phyloP scores from a whole-genome alignment of 495 filamentous ascomycete genomes.

The Emericellopsis terricola region DNA sequence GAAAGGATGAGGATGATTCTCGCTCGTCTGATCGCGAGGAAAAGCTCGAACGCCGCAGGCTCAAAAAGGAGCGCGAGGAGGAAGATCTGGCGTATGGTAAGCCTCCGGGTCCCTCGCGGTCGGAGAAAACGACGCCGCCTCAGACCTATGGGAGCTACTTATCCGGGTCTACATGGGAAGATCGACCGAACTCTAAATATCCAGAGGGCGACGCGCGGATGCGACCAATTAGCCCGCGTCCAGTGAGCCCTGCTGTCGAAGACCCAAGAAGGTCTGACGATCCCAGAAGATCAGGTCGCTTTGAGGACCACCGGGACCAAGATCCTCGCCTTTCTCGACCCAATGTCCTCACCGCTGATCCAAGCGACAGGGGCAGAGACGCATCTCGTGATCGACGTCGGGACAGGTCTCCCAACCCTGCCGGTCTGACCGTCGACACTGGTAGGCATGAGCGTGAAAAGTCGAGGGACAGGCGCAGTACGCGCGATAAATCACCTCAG shows the following conservation, averaged over 20 bases:
- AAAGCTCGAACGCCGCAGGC: constrained; percentile 9
- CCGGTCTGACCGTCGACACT: not conserved
- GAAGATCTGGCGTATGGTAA: constrained; percentile 27
- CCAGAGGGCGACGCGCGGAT: constrained; percentile 3
- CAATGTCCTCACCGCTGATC: constrained; percentile 20
- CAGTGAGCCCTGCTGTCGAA: constrained; percentile 23
- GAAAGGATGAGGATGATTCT: constrained; percentile 4
- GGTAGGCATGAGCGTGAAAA: not conserved
- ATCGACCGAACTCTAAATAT: not conserved
- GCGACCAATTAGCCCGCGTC: constrained; percentile 26
- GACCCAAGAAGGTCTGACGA: constrained; percentile 6
- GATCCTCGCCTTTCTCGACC: constrained; percentile 10
- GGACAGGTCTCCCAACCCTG: constrained; percentile 4
- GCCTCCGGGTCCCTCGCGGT: constrained; percentile 5
- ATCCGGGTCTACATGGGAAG: constrained; percentile 4
- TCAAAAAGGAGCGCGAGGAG: constrained; percentile 18
- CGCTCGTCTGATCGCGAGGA: constrained; percentile 8
- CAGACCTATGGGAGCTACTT: not conserved
- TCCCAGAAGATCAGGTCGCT: not conserved
- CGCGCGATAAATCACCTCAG: constrained; percentile 24
- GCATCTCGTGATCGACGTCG: constrained; percentile 1
- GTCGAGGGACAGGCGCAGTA: constrained; percentile 5
- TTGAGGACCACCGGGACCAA: constrained; percentile 7
- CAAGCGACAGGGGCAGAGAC: constrained; percentile 5
- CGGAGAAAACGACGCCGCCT: not conserved